These are phyloP conservation scores for Astrothelium subdiscretum DNA, from an alignment of 495 filamentous ascomycete species.

Conservation along the genomic window DNA sequence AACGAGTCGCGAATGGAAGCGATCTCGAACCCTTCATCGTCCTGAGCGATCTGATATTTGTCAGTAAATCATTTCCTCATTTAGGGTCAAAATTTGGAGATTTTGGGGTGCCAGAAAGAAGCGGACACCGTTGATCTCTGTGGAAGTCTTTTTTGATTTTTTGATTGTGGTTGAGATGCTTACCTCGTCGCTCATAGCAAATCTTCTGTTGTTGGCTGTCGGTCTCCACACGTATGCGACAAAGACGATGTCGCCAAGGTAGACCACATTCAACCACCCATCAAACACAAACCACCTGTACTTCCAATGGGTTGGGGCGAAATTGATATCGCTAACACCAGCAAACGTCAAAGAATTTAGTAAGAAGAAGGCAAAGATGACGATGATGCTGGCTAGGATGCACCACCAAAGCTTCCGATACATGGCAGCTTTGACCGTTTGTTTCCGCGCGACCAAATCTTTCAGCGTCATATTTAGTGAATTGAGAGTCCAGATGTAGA, in stretches of 20 bases:
- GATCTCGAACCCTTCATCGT: conserved; percentile 98
- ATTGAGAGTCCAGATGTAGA: conserved; percentile 98
- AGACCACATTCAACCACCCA: conserved; percentile 95
- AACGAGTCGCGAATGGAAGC: conserved; percentile 76
- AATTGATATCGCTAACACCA: conserved; percentile 67
- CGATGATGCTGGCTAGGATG: conserved; percentile 79
- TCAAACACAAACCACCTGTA: conserved; percentile 94
- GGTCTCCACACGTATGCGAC: conserved; percentile 97
- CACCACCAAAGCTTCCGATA: conserved; percentile 99
- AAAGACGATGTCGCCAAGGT: conserved; percentile 80
- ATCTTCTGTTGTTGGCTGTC: conserved; percentile 90
- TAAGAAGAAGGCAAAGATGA: conserved; percentile 94
- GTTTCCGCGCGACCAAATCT: conserved; percentile 84
- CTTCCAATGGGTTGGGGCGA: conserved; percentile 93
- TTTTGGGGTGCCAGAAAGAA: neutral
- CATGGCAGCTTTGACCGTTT: conserved; percentile 87
- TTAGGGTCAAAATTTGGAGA: conserved; percentile 11
- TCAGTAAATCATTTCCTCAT: neutral
- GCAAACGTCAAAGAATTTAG: conserved; percentile 92
- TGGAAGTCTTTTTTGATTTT: no score
- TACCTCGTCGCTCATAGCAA: conserved; percentile 97
- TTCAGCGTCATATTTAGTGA: conserved; percentile 91
- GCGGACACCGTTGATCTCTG: no score
- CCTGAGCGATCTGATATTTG: conserved; percentile 65
- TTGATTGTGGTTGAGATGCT: conserved; percentile 8